phyloP scores from a whole-genome alignment of 2,329 filamentous ascomycete species.

The Scortechinia acanthostroma region DNA sequence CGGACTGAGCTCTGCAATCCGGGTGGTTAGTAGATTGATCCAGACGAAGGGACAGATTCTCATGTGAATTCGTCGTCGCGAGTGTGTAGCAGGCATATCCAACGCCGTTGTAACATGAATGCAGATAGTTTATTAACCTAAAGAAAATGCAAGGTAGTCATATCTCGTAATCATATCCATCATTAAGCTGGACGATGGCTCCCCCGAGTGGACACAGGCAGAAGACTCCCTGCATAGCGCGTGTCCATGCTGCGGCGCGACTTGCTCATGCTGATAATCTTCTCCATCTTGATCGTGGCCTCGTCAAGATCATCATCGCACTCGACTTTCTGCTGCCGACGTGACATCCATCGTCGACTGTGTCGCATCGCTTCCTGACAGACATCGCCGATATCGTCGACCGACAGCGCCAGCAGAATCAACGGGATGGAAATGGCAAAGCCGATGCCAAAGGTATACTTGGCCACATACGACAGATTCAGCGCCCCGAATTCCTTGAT shows the following conservation, averaged over 20 bases:
- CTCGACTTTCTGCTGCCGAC: neutral
- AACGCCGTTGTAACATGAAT: no score
- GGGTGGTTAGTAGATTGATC: no score
- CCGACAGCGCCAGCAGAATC: neutral
- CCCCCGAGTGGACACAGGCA: neutral
- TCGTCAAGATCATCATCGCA: neutral
- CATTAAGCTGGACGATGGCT: no score
- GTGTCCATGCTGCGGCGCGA: neutral
- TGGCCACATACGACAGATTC: constrained; percentile 37
- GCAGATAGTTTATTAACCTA: no score
- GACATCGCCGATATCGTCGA: constrained; percentile 1
- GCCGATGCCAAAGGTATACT: constrained; percentile 31
- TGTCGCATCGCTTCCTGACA: neutral
- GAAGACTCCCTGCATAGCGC: neutral
- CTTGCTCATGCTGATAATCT: neutral
- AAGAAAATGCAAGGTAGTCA: no score
- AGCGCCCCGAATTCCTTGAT: constrained; percentile 36
- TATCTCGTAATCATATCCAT: no score
- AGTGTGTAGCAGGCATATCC: no score
- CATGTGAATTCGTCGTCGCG: no score
- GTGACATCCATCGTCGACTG: no score
- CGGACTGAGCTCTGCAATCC: no score
- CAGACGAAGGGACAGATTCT: no score
- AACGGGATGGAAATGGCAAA: neutral
- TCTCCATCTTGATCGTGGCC: neutral